Evolutionary conservation across 208 protist species (phyloP), one percentile per base, ranked within the genome.

Genomic region (Leishmania martiniquensis): DNA sequence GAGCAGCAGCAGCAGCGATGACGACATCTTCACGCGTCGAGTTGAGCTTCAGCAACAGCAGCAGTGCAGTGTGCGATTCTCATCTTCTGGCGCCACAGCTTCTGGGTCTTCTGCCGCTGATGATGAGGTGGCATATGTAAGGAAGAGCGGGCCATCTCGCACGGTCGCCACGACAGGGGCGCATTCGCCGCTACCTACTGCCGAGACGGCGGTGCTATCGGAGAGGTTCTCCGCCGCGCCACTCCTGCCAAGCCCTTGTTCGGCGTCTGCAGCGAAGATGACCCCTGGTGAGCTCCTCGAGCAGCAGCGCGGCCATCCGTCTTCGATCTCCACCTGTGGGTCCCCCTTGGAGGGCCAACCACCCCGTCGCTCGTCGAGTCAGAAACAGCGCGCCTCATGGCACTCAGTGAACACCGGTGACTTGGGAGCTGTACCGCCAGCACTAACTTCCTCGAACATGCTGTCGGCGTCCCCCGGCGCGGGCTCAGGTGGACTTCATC

Each of bases 1-100:
- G 65, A 78, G 67, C 39, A 59, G 25, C 49, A 57, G 66, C 29
- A 85, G 76, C 76, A 81, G 76, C 60, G 76, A 85, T 60, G 81
- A 81, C 34, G 66, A 44, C 55, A 78, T 85, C 47, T 85, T 85
- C 72, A 85, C 76, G 10, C 60, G 74, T 17, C 75, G 25, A 17
- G 76, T 85, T 9, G 68, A 75, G 42, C 44, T 85, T 37, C 29
- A 74, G 69, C 55, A 47, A 60, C 55, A 47, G 29, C 74, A 22
- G n/a, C 54, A 72, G 6, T 4, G 32, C 57, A 47, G n/a, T 0
- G 29, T 47, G 22, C 15, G 20, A 7, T 37, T 52, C 34, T 74
- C 45, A 39, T 57, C 37, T 2, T 22, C 68, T 57, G 5, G 68
- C 29, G 47, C 37, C 39, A 0, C 32, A 42, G 47, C 44, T 20